phyloP scores from a whole-genome alignment of 768 basidiomycete species.

The Calvatia gigantea region DNA sequence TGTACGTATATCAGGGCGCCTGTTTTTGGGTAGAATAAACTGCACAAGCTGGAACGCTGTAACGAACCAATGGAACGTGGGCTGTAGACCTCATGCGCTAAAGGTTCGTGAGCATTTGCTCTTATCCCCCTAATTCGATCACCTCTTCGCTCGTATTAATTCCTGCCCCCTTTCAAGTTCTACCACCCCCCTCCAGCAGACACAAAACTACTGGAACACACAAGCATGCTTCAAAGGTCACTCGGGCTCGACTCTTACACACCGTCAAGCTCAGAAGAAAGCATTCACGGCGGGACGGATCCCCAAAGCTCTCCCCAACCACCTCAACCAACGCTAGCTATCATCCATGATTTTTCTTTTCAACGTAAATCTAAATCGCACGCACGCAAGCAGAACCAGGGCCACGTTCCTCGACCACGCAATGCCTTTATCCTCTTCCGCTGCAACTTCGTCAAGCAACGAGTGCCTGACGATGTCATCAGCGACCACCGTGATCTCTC shows the following conservation, averaged over 20 bases:
- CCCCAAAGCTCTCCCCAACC: neutral
- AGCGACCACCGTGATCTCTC: conserved; percentile 9
- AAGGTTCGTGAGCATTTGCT: neutral
- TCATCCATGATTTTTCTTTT: neutral
- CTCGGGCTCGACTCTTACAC: too few species aligned
- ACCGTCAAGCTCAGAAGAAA: neutral
- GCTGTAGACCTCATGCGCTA: neutral
- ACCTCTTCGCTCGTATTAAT: neutral
- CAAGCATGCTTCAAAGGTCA: too few species aligned
- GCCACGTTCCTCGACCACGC: conserved; percentile 67
- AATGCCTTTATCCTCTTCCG: conserved; percentile 83
- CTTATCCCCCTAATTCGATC: neutral
- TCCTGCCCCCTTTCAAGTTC: neutral
- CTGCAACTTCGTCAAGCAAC: conserved; percentile 63
- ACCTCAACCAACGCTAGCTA: neutral
- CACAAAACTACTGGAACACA: neutral
- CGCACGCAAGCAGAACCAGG: conserved; percentile 41
- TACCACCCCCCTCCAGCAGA: neutral
- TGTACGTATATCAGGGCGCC: neutral
- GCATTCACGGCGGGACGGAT: neutral
- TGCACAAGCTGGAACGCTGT: neutral
- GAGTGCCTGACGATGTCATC: neutral
- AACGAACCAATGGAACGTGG: neutral
- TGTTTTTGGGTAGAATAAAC: neutral
- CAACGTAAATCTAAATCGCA: conserved; percentile 34